These are phyloP conservation scores for Colletotrichum cuscutae DNA, from an alignment of 2,329 filamentous ascomycete genomes.

Conservation along the genomic window DNA sequence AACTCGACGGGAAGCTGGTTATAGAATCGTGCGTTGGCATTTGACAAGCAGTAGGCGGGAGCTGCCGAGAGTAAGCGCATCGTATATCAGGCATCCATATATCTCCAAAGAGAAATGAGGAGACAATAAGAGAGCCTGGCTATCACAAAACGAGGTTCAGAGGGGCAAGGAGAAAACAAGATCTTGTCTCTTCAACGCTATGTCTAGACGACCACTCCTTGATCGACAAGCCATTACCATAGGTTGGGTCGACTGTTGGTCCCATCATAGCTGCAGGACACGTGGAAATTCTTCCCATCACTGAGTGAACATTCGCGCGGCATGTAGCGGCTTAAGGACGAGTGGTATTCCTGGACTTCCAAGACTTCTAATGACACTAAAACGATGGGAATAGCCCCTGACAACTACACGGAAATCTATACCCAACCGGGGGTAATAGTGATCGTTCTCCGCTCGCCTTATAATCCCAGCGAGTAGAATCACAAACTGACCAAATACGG, in stretches of 20 bases:
- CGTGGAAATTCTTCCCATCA: neutral
- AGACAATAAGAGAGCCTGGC: neutral
- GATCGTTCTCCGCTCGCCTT: neutral
- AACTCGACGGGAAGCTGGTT: neutral
- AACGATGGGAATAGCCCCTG: neutral
- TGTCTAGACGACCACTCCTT: neutral
- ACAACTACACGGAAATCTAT: neutral
- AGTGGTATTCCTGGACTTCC: neutral
- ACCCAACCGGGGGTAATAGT: too few species aligned
- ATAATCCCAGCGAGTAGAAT: neutral
- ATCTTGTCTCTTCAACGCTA: neutral
- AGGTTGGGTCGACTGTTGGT: neutral
- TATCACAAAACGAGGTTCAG: neutral
- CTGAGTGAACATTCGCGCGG: neutral
- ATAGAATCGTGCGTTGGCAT: neutral
- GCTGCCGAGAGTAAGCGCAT: neutral
- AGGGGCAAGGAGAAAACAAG: neutral
- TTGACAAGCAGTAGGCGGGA: neutral
- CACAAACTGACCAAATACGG: neutral
- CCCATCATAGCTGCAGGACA: neutral
- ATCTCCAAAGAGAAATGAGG: neutral
- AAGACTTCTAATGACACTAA: neutral
- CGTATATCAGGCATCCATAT: neutral
- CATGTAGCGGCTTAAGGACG: slow-evolving; percentile 1
- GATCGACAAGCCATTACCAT: too few species aligned